phyloP scores from a whole-genome alignment of 768 basidiomycete species.

The Calocybe indica region DNA sequence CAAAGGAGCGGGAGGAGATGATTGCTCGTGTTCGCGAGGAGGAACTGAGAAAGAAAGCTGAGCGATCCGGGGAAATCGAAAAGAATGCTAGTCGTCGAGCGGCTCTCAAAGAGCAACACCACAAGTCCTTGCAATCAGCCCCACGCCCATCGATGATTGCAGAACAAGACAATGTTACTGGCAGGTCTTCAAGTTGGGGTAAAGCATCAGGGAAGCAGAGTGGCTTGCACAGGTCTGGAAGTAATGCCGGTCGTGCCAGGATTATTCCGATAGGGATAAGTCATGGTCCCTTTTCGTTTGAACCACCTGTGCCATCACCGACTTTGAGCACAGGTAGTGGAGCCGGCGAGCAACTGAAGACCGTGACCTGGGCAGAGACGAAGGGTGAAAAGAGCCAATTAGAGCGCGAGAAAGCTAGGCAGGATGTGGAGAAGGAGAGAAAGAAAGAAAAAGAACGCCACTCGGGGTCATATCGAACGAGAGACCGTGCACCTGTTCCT shows the following conservation, averaged over 20 bases:
- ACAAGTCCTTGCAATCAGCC: background rate
- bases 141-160: conserved; percentile 5
- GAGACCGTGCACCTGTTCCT: conserved; percentile 27
- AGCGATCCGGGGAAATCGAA: background rate
- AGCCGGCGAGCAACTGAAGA: conserved; percentile 4
- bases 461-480: conserved; percentile 9
- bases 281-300: conserved; percentile 63
- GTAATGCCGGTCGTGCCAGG: conserved; percentile 22
- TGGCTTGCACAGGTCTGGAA: conserved; percentile 21
- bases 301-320: conserved; percentile 56
- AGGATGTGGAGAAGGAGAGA: conserved; percentile 23
- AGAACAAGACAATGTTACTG: conserved; percentile 13
- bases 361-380: conserved; percentile 4
- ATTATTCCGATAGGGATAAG: conserved; percentile 31
- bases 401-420: no score
- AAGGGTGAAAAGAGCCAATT: conserved; percentile 8
- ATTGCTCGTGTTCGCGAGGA: conserved; percentile 11
- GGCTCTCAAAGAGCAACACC: background rate
- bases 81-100: background rate
- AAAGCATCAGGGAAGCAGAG: conserved; percentile 32
- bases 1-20: conserved; percentile 31
- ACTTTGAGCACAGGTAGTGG: conserved; percentile 24
- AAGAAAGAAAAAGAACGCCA: conserved; percentile 18
- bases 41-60: conserved; percentile 3
- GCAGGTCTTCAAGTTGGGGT: conserved; percentile 53